phyloP scores from a whole-genome alignment of 2,329 filamentous ascomycete genomes.

The Trichocomaceae sp. region DNA sequence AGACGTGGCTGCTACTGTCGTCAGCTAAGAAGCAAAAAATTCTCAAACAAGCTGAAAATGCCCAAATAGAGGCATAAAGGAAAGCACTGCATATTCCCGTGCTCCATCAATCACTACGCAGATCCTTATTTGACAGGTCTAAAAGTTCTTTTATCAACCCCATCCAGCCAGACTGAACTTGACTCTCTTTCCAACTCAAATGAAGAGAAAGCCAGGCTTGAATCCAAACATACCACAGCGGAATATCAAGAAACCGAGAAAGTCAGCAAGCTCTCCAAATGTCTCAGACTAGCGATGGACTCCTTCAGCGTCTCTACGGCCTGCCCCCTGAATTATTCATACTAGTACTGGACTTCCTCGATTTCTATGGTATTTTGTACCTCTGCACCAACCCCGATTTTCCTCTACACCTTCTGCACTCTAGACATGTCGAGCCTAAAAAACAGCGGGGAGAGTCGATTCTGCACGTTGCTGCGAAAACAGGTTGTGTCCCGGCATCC shows the following conservation, averaged over 20 bases:
- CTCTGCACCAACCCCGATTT: not conserved
- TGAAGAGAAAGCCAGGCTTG: not conserved
- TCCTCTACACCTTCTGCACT: not conserved
- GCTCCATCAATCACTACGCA: no score
- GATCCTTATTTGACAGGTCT: not conserved
- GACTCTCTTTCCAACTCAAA: not conserved
- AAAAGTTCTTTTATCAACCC: not conserved
- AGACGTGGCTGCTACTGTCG: not conserved
- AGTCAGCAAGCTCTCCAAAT: no score
- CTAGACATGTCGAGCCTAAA: not conserved
- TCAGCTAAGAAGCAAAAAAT: not conserved
- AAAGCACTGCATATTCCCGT: not conserved
- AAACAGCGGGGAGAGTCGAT: not conserved
- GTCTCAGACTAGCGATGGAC: not conserved
- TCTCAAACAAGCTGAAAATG: not conserved
- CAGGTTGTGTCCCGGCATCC: not conserved
- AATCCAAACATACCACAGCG: not conserved
- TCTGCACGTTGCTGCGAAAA: not conserved
- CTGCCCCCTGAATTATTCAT: not conserved
- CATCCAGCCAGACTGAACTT: not conserved
- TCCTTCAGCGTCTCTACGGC: not conserved
- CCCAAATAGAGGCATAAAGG: not conserved
- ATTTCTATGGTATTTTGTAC: not conserved
- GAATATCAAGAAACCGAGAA: not conserved
- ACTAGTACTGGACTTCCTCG: not conserved